Percentiles rank a stretch among this genome's conserved stretches.
Evolutionary conservation across 306 rosid species (phyloP).

Genomic region (Rosa persica): DNA sequence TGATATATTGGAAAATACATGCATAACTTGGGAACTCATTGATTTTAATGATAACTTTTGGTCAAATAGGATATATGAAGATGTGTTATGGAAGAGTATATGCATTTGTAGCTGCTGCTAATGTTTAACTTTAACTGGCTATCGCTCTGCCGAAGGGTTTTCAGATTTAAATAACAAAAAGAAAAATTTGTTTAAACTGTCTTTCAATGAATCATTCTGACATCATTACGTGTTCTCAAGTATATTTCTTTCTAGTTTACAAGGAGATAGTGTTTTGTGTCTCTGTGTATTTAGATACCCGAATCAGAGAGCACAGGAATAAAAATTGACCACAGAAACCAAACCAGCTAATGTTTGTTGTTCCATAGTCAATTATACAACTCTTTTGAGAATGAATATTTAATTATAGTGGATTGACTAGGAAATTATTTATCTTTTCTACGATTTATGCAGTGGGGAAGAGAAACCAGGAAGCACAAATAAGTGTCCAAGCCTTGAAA

Average conservation of each 20-base stretch:
- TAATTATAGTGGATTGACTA: background rate
- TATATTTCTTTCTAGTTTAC: background rate
- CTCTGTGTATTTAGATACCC: no score
- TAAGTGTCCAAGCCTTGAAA: background rate
- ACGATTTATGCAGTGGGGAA: background rate
- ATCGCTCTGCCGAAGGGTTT: no score
- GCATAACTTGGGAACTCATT: background rate
- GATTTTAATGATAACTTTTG: background rate
- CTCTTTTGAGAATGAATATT: background rate
- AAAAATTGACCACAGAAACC: background rate
- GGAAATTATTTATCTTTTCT: background rate
- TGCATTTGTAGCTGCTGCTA: background rate
- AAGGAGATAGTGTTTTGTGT: no score
- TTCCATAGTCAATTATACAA: background rate
- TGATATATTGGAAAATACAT: background rate
- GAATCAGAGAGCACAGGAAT: background rate
- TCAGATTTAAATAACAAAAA: no score
- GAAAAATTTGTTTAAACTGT: no score
- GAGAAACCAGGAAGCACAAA: background rate
- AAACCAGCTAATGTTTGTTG: background rate
- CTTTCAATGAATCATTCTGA: background rate
- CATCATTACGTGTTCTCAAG: no score
- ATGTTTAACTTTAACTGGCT: background rate
- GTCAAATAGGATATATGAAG: background rate
- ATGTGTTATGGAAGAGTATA: no score